Evolutionary conservation across 1,284 basidiomycete species (phyloP).

Genomic region (Phylloboletellus chloephorus): DNA sequence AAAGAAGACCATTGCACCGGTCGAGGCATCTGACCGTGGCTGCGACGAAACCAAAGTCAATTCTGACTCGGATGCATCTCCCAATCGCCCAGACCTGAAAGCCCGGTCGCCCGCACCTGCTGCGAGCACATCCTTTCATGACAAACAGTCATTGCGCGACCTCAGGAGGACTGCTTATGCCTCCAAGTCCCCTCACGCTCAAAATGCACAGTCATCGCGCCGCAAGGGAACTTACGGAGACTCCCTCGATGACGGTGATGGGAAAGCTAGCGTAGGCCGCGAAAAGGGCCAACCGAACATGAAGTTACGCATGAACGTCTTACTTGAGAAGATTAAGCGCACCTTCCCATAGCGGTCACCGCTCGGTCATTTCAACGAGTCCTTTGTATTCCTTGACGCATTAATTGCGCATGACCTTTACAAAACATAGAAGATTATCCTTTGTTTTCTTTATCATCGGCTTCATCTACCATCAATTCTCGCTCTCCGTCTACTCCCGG

Average conservation of each 20-base stretch:
- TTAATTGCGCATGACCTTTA: background rate
- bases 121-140: conserved; percentile 4
- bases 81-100: background rate
- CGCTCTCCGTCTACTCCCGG: conserved; percentile 25
- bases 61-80: background rate
- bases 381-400: conserved; percentile 3
- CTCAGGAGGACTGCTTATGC: conserved; percentile 60
- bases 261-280: conserved; percentile 19
- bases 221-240: conserved; percentile 11
- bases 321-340: conserved; percentile 71
- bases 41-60: conserved; percentile 2
- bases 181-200: conserved; percentile 48
- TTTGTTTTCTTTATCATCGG: conserved; percentile 58
- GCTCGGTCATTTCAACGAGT: conserved; percentile 1
- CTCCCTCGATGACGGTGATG: conserved; percentile 10
- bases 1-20: conserved; percentile 6
- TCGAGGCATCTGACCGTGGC: conserved; percentile 9
- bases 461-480: conserved; percentile 44
- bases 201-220: conserved; percentile 45
- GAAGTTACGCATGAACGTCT: conserved; percentile 72
- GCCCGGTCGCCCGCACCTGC: background rate
- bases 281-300: conserved; percentile 67
- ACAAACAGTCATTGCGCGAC: conserved; percentile 44
- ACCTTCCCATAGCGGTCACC: conserved; percentile 33
- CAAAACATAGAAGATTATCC: conserved; percentile 16